Evolutionary conservation across 768 basidiomycete genomes (phyloP).

Genomic region (Panellus pusillus): DNA sequence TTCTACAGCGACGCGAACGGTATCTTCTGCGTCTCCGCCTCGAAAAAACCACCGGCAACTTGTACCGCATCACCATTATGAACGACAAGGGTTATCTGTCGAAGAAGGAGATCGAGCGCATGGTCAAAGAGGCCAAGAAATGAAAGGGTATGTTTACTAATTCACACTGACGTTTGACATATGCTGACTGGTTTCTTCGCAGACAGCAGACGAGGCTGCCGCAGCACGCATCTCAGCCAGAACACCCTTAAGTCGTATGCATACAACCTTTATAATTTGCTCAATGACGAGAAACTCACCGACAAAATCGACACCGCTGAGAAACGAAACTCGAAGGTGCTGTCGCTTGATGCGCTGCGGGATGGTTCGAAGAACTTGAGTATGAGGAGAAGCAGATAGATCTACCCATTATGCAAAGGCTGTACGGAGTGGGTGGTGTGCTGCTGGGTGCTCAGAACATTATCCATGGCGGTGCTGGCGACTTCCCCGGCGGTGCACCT

Average conservation of each 20-base stretch:
- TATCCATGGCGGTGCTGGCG: slow-evolving; percentile 60
- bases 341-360: slow-evolving; percentile 82
- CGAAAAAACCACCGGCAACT: slow-evolving; percentile 97
- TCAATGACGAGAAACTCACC: slow-evolving; percentile 82
- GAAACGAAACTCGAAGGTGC: slow-evolving; percentile 82
- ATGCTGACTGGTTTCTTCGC: slow-evolving; percentile 20
- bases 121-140: slow-evolving; percentile 93
- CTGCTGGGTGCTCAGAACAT: slow-evolving; percentile 25
- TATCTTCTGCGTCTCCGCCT: slow-evolving; percentile 92
- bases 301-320: slow-evolving; percentile 85
- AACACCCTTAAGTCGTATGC: slow-evolving; percentile 92
- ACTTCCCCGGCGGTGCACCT: slow-evolving; percentile 66
- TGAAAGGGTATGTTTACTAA: slow-evolving; percentile 63
- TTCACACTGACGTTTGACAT: not conserved
- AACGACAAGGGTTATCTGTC: slow-evolving; percentile 97
- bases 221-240: slow-evolving; percentile 79
- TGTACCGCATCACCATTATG: slow-evolving; percentile 89
- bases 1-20: slow-evolving; percentile 98
- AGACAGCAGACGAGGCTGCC: slow-evolving; percentile 81
- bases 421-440: slow-evolving; percentile 68
- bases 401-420: slow-evolving; percentile 68
- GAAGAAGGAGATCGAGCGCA: slow-evolving; percentile 97
- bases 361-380: slow-evolving; percentile 91
- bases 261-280: slow-evolving; percentile 92
- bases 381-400: slow-evolving; percentile 93